A percentile compares a stretch with the other conserved stretches of the same genome.
Evolutionary conservation across 1,139 yeast genomes (phyloP).

Genomic region (Lodderomyces metapsilosis): DNA sequence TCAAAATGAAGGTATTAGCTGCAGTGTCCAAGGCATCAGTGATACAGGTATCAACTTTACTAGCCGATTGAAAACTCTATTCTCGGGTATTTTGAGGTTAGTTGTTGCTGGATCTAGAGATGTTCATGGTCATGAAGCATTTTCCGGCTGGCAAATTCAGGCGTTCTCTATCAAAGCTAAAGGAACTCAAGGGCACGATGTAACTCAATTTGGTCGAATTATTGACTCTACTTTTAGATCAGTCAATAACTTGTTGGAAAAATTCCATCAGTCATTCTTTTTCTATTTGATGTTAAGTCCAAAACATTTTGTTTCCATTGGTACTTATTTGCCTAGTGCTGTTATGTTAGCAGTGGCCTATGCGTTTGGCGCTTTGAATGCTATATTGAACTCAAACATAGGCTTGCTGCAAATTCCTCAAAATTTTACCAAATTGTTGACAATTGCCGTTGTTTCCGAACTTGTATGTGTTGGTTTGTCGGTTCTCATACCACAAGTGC

Average conservation of each 20-base stretch:
- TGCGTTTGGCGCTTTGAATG: conserved; percentile 67
- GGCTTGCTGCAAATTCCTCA: conserved; percentile 22
- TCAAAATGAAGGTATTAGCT: conserved; percentile 70
- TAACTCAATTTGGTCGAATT: conserved; percentile 88
- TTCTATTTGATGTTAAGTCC: conserved; percentile 85
- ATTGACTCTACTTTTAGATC: conserved; percentile 86
- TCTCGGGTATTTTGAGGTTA: conserved; percentile 64
- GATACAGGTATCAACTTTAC: conserved; percentile 47
- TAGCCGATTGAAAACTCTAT: conserved; percentile 58
- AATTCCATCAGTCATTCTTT: conserved; percentile 95
- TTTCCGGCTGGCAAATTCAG: conserved; percentile 96
- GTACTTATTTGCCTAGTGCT: conserved; percentile 89
- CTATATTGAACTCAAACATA: conserved; percentile 47
- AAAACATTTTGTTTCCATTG: conserved; percentile 81
- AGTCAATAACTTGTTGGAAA: conserved; percentile 88
- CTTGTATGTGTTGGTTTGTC: conserved; percentile 28
- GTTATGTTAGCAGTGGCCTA: conserved; percentile 68
- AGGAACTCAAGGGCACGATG: conserved; percentile 63
- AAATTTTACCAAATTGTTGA: conserved; percentile 26
- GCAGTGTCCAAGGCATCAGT: conserved; percentile 63
- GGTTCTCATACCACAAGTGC: conserved; percentile 23
- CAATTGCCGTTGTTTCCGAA: conserved; percentile 36
- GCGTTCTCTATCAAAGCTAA: conserved; percentile 76
- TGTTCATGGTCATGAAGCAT: conserved; percentile 78
- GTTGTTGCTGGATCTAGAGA: conserved; percentile 65